Evolutionary conservation across 2,329 filamentous ascomycete genomes (phyloP).

Genomic region (Colletotrichum cereale): DNA sequence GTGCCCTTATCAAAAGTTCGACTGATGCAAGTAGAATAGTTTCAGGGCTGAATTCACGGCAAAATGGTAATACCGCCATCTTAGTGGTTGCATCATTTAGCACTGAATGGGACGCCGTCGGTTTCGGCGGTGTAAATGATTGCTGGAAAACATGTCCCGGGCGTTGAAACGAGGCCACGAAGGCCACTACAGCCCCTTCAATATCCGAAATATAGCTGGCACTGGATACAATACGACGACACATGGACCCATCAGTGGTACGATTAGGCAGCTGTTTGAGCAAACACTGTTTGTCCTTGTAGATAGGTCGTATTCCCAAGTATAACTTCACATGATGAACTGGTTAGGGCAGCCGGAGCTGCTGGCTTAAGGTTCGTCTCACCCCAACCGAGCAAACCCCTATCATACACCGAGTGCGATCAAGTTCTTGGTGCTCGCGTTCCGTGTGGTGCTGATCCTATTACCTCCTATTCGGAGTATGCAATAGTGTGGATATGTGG

Average conservation of each 20-base stretch:
- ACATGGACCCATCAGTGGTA: neutral
- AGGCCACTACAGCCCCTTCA: too few relatives aligned
- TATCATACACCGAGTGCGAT: neutral
- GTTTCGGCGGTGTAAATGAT: neutral
- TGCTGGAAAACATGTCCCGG: neutral
- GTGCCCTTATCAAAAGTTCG: neutral
- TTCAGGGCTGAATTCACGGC: too few relatives aligned
- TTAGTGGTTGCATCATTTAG: neutral
- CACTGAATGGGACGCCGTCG: neutral
- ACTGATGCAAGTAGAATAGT: neutral
- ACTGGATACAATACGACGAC: too few relatives aligned
- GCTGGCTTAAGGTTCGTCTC: neutral
- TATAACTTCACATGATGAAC: too few relatives aligned
- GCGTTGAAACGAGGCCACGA: neutral
- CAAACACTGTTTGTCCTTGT: neutral
- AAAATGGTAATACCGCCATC: too few relatives aligned
- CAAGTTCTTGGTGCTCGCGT: neutral
- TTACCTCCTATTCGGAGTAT: neutral
- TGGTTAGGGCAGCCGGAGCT: neutral
- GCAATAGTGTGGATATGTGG: neutral
- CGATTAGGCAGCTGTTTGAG: neutral
- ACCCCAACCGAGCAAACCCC: too few relatives aligned
- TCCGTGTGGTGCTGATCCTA: neutral
- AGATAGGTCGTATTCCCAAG: neutral
- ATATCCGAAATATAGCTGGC: too few relatives aligned